These are phyloP conservation scores for Linanthus parryae DNA, from an alignment of 148 eudicot species.

Conservation along the genomic window DNA sequence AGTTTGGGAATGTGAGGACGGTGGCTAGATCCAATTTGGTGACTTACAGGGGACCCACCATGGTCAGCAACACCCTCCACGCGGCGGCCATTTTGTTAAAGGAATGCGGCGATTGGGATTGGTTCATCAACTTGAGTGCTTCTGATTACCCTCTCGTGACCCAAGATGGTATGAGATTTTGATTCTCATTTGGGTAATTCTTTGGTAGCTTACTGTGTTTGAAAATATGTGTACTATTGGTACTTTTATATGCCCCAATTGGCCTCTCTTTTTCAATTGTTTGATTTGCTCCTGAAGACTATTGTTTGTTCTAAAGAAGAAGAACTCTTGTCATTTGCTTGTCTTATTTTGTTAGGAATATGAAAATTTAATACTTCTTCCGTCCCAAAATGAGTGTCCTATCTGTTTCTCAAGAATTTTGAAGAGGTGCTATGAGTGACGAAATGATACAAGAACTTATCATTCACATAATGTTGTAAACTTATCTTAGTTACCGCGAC, in stretches of 20 bases:
- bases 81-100: conserved; percentile 67
- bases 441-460: too few species aligned
- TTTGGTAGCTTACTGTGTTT: too few species aligned
- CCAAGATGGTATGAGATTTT: conserved; percentile 53
- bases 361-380: too few species aligned
- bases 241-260: neutral
- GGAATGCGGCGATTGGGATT: conserved; percentile 39
- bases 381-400: too few species aligned
- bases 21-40: conserved; percentile 59
- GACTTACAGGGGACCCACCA: conserved; percentile 80
- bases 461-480: too few species aligned
- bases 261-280: neutral
- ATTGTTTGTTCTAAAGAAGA: conserved; percentile 1
- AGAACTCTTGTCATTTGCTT: neutral
- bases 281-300: neutral
- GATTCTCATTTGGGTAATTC: too few species aligned
- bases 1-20: conserved; percentile 64
- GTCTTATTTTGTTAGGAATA: neutral
- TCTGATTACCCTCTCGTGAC: conserved; percentile 83
- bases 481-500: too few species aligned
- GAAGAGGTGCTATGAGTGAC: too few species aligned
- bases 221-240: neutral
- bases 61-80: conserved; percentile 75
- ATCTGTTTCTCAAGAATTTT: too few species aligned
- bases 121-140: conserved; percentile 75